phyloP scores from a whole-genome alignment of 805 yeast genomes.

The Martiniozyma abietophila region DNA sequence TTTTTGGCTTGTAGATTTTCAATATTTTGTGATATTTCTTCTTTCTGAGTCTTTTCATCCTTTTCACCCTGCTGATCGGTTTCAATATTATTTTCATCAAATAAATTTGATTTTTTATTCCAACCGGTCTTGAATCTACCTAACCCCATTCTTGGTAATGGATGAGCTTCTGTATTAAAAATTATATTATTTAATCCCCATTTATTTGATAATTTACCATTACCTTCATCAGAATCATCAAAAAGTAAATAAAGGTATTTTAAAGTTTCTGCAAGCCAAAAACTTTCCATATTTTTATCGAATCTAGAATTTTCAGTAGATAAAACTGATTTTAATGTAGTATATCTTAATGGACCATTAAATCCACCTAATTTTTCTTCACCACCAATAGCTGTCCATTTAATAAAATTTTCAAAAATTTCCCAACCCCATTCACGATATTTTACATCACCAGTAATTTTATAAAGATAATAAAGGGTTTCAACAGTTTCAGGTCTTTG shows the following conservation, averaged over 20 bases:
- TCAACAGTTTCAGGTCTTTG: constrained; percentile 95
- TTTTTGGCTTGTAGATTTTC: background rate
- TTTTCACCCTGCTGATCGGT: background rate
- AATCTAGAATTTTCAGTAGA: background rate
- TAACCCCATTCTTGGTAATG: constrained; percentile 65
- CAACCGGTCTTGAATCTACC: constrained; percentile 53
- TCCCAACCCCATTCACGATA: constrained; percentile 88
- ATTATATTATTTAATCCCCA: constrained; percentile 62
- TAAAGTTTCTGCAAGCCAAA: constrained; percentile 91
- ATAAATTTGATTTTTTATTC: constrained; percentile 28
- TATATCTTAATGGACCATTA: constrained; percentile 37
- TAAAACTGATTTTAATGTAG: constrained; percentile 48
- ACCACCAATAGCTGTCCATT: constrained; percentile 36
- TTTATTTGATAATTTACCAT: constrained; percentile 29
- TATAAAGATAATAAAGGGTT: constrained; percentile 69
- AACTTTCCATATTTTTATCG: constrained; percentile 77
- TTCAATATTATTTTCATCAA: background rate
- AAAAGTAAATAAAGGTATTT: constrained; percentile 76
- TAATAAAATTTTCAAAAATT: constrained; percentile 62
- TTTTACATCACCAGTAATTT: constrained; percentile 69
- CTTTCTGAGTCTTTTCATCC: background rate
- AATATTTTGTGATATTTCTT: background rate
- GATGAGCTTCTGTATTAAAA: constrained; percentile 91
- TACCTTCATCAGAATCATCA: constrained; percentile 37
- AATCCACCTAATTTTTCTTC: constrained; percentile 26